Evolutionary conservation across 208 protist genomes (phyloP).

Genomic region (Acanthamoeba pearcei): DNA sequence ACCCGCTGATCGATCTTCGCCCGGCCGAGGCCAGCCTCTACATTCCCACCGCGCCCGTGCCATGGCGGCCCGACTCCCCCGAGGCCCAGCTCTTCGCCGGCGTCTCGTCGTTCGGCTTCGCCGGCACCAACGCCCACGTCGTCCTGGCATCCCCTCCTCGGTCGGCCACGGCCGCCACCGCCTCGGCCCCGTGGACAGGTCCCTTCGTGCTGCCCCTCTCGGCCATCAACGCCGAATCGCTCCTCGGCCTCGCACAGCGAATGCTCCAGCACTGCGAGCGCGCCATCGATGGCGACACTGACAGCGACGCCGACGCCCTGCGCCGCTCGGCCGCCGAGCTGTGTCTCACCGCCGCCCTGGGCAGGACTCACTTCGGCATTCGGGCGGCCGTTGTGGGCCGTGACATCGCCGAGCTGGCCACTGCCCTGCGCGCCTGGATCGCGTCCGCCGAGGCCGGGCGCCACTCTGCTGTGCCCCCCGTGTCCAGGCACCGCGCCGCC

Average conservation of each 20-base stretch:
- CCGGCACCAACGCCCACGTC: conserved; percentile 83
- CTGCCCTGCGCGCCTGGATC: not conserved
- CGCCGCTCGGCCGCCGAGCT: conserved; percentile 35
- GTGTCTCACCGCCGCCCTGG: conserved; percentile 43
- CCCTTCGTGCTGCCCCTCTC: conserved; percentile 78
- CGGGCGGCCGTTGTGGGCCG: conserved; percentile 54
- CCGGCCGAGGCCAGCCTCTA: not conserved
- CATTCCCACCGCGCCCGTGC: conserved; percentile 50
- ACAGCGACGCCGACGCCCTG: not conserved
- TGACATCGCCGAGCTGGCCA: not conserved
- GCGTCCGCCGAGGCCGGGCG: not conserved
- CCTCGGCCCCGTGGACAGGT: not conserved
- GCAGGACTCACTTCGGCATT: conserved; percentile 12
- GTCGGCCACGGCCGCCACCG: not conserved
- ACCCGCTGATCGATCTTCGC: conserved; percentile 64
- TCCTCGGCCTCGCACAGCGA: conserved; percentile 61
- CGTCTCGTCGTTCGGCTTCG: conserved; percentile 83
- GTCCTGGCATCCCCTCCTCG: conserved; percentile 54
- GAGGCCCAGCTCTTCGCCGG: conserved; percentile 42
- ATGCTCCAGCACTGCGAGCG: not conserved
- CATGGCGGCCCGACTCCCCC: not conserved
- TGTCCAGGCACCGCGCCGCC: not conserved
- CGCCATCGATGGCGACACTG: not conserved
- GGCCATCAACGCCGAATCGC: conserved; percentile 63
- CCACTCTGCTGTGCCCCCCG: no score